Evolutionary conservation across 2,329 filamentous ascomycete genomes (phyloP).

Genomic region (Fusarium sp.): DNA sequence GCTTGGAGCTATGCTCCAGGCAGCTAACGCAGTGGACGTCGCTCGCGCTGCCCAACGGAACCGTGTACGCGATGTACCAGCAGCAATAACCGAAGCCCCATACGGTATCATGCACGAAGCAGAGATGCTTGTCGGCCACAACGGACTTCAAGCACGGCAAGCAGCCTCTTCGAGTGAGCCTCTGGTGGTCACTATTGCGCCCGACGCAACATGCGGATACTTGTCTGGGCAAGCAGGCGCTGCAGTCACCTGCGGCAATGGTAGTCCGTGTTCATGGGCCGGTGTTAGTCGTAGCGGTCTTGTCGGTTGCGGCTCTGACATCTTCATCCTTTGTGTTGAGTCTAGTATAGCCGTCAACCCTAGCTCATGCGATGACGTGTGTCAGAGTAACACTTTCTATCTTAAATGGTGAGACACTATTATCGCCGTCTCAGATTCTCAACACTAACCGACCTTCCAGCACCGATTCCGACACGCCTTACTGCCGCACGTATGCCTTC

Average conservation of each 20-base stretch:
- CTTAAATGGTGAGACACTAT: not conserved
- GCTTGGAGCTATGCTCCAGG: not conserved
- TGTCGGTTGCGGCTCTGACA: not conserved
- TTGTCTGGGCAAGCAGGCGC: not conserved
- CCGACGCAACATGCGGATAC: not conserved
- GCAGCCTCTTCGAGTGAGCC: not conserved
- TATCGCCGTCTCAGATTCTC: fast-evolving
- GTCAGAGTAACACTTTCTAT: not conserved
- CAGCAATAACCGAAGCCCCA: not conserved
- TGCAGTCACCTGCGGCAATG: not conserved
- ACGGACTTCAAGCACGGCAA: not conserved
- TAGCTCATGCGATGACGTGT: not conserved
- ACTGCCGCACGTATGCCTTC: not conserved
- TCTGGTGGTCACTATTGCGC: not conserved
- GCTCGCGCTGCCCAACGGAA: not conserved
- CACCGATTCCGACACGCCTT: not conserved
- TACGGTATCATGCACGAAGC: not conserved
- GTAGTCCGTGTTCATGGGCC: not conserved
- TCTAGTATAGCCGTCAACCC: not conserved
- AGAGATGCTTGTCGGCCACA: not conserved
- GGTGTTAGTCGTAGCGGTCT: not conserved
- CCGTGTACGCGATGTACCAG: not conserved
- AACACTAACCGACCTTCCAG: fast-evolving
- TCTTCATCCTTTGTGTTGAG: not conserved
- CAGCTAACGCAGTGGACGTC: not conserved